Evolutionary conservation across 768 basidiomycete genomes (phyloP).

Genomic region (Lactifluus subvellereus): DNA sequence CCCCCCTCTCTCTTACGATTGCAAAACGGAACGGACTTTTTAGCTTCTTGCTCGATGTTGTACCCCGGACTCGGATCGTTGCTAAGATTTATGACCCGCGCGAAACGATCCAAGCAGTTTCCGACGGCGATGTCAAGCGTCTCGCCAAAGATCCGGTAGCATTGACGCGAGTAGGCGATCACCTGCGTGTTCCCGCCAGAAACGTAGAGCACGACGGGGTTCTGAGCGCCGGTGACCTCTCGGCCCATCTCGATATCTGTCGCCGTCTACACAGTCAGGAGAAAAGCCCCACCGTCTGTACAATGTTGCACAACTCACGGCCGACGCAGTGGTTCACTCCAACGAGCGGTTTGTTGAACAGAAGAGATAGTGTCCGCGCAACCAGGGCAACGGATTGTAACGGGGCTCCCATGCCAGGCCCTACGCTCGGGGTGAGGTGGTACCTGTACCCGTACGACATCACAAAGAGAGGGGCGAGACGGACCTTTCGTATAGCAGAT

Average conservation of each 20-base stretch:
- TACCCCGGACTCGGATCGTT: slow-evolving; percentile 97
- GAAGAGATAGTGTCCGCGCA: slow-evolving; percentile 80
- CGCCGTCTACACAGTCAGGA: neutral
- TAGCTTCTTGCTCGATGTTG: slow-evolving; percentile 95
- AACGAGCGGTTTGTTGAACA: slow-evolving; percentile 87
- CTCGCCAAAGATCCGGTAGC: slow-evolving; percentile 98
- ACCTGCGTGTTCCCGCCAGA: slow-evolving; percentile 99
- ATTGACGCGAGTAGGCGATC: slow-evolving; percentile 95
- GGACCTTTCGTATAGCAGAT: slow-evolving; percentile 96
- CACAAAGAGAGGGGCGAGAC: neutral
- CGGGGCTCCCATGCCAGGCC: slow-evolving; percentile 99
- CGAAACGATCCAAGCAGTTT: slow-evolving; percentile 96
- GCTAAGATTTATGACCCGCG: slow-evolving; percentile 85
- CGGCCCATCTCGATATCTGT: slow-evolving; percentile 99
- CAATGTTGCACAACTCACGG: slow-evolving; percentile 49
- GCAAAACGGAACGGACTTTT: slow-evolving; percentile 48
- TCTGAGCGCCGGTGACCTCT: slow-evolving; percentile 87
- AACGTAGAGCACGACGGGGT: slow-evolving; percentile 96
- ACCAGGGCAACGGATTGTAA: slow-evolving; percentile 92
- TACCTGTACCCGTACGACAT: too few species aligned
- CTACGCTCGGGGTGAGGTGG: slow-evolving; percentile 35
- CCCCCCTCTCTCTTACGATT: too few species aligned
- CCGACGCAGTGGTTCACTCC: slow-evolving; percentile 99
- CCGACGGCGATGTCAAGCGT: slow-evolving; percentile 99
- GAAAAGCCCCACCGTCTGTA: neutral